phyloP scores from a whole-genome alignment of 202 grass and related monocot genomes.

The Eragrostis tef region DNA sequence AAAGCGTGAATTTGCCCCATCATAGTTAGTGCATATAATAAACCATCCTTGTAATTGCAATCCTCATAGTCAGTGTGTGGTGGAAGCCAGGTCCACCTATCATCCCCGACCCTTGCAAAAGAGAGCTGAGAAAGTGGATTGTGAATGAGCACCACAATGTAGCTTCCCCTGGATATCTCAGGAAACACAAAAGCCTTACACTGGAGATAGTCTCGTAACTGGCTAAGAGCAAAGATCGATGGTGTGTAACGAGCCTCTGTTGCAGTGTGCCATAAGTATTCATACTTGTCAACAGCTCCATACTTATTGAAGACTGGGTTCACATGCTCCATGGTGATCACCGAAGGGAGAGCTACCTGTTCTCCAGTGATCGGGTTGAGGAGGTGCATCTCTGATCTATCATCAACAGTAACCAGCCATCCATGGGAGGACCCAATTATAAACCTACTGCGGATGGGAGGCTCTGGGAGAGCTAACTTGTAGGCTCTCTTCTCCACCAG shows the following conservation, averaged over 20 bases:
- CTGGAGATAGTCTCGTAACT: neutral
- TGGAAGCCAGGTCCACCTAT: conserved; percentile 4
- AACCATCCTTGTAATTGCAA: neutral
- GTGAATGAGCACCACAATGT: neutral
- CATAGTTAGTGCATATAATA: neutral
- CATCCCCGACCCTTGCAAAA: neutral
- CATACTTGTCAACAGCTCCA: neutral
- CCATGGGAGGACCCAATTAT: conserved; percentile 2
- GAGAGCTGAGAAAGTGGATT: neutral
- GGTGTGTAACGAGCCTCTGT: neutral
- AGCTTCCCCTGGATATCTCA: neutral
- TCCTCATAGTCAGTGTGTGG: neutral
- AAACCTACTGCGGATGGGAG: neutral
- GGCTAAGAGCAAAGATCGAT: neutral
- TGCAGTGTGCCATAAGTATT: neutral
- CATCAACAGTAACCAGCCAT: conserved; percentile 27
- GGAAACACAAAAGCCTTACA: neutral
- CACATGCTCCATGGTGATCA: conserved; percentile 9
- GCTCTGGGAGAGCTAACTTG: conserved; percentile 3
- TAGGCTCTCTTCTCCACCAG: neutral
- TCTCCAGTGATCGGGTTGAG: conserved; percentile 14
- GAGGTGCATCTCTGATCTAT: conserved; percentile 10
- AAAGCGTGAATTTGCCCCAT: neutral
- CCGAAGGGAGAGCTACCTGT: conserved; percentile 6
- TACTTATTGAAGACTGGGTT: neutral